These are phyloP conservation scores for Monosporascus sp. DNA, from an alignment of 2,329 filamentous ascomycete species.

Conservation along the genomic window DNA sequence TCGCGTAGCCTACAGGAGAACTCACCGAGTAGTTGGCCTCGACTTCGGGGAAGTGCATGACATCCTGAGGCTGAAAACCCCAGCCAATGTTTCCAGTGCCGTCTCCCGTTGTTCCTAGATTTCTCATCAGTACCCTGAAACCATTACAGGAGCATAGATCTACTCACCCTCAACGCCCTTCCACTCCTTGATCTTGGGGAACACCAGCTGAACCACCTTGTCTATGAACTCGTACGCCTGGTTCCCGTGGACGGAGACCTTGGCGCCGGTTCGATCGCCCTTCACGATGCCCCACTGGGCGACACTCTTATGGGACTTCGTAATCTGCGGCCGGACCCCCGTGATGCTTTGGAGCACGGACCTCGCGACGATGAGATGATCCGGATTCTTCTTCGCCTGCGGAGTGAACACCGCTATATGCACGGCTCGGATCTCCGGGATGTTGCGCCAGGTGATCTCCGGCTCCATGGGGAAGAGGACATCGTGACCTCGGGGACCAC, in stretches of 20 bases:
- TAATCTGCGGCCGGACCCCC: constrained; percentile 66
- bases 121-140: constrained; percentile 1
- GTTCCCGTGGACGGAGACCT: constrained; percentile 71
- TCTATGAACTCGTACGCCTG: constrained; percentile 86
- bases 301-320: constrained; percentile 64
- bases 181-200: constrained; percentile 97
- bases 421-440: constrained; percentile 75
- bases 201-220: constrained; percentile 82
- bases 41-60: constrained; percentile 86
- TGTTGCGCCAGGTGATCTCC: constrained; percentile 73
- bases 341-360: constrained; percentile 83
- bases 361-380: constrained; percentile 74
- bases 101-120: constrained; percentile 63
- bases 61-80: constrained; percentile 69
- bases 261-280: constrained; percentile 69
- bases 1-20: constrained; percentile 16
- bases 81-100: constrained; percentile 81
- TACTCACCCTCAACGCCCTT: constrained; percentile 52
- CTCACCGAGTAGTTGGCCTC: constrained; percentile 92
- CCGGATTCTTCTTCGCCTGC: constrained; percentile 62
- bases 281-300: constrained; percentile 68
- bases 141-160: constrained; percentile 1
- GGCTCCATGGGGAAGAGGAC: constrained; percentile 66
- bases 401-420: constrained; percentile 75
- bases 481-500: constrained; percentile 76